Base-by-base conservation (phyloP, 2,329 filamentous ascomycete species). In the Coniella lustricola region DNA sequence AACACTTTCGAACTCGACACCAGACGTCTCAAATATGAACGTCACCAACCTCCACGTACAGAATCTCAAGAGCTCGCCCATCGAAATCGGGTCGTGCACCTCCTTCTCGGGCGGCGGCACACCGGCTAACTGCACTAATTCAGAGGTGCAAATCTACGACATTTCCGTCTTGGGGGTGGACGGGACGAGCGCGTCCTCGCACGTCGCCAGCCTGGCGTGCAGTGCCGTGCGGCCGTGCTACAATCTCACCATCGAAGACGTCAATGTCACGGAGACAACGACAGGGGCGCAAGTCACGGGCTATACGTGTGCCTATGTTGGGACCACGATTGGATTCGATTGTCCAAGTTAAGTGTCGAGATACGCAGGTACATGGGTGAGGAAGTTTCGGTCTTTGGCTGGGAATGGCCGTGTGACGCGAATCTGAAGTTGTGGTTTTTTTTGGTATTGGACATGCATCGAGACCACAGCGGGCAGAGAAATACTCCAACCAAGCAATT, bases 41-140 rank as follows among this genome's bases (percentile, higher is more conserved):
- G 38, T 46, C 12, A 46, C 4, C 2, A 49, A 54, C 9, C 40
- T 60, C 9, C 39, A 45, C 13, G 48, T 50, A 7, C 38, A 44
- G 3, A 48, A 33, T 4, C 46, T 60, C 39, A 52, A 54, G 7
- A 55, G 58, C 42, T 51, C 50, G 14, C 55, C 57, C 2, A 42
- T 59, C 22, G 44, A 55, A 16, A 54, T 59, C 25, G 51, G 53
- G 2, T 56, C 57, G 34, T 59, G 57, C 40, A 61, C 59, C 1
- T 51, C 58, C 8, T 61, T 60, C 45, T 45, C 39, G 12, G 58
- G 57, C 16, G 56, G 55, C 4, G 54, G 54, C 9, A 53, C 51
- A 10, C 34, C 49, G 4, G 48, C 54, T 7, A 59, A 59, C 45
- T 59, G 57, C 51, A 57, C 49, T 7, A 58, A 56, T 38, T 58